Percentiles rank a stretch among this genome's conserved stretches.
Conservation (phyloP, 106 monocot genomes). For the Allium fistulosum region DNA sequence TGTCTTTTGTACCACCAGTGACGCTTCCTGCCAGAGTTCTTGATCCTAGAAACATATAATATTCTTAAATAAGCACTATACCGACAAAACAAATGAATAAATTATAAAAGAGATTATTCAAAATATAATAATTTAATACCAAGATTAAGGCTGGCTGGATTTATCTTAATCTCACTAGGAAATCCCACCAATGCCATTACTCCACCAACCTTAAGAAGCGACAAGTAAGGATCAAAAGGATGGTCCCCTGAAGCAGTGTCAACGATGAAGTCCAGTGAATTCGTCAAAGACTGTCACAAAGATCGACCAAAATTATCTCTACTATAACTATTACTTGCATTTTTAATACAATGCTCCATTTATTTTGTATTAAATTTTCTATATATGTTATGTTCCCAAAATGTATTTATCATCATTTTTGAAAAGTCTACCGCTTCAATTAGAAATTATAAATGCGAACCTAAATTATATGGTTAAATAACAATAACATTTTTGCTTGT, state of each 20-base stretch:
- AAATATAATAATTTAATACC: conserved; percentile 23
- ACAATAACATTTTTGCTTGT: too few species aligned
- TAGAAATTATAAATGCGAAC: too few species aligned
- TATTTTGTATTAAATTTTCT: too few species aligned
- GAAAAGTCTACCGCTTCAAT: too few species aligned
- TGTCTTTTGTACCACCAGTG: conserved; percentile 59
- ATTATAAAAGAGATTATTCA: background rate
- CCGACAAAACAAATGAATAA: background rate
- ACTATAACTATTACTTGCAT: too few species aligned
- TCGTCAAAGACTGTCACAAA: conserved; percentile 34
- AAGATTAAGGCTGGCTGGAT: conserved; percentile 36
- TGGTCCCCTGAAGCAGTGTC: conserved; percentile 86
- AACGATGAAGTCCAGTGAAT: conserved; percentile 71
- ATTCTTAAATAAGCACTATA: background rate
- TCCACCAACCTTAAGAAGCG: conserved; percentile 58
- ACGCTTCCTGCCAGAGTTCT: conserved; percentile 50
- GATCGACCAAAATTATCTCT: background rate
- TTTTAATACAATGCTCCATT: too few species aligned
- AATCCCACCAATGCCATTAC: conserved; percentile 53
- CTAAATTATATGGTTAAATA: too few species aligned
- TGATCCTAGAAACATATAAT: conserved; percentile 25
- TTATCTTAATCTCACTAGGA: conserved; percentile 61
- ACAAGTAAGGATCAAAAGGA: conserved; percentile 82
- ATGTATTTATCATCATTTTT: too few species aligned
- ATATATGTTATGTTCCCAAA: too few species aligned